These are phyloP conservation scores for Chrysanthemum lavandulifolium DNA, from an alignment of 129 eudicot species.

Conservation along the genomic window DNA sequence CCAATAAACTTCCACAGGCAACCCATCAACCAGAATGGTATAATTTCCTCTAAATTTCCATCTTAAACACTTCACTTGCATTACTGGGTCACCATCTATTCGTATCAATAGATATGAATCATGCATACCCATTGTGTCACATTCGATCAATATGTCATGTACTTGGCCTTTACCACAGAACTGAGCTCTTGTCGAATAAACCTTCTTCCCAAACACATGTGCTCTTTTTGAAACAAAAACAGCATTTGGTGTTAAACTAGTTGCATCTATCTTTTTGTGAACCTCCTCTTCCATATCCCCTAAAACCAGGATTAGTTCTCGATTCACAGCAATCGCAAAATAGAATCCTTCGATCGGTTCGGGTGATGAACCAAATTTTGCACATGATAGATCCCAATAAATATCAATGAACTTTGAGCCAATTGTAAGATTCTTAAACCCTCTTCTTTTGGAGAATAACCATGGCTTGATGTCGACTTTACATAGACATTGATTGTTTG, in stretches of 20 bases:
- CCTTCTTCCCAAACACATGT: slow-evolving; percentile 59
- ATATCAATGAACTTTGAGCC: slow-evolving; percentile 35
- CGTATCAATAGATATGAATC: slow-evolving; percentile 50
- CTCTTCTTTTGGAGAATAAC: slow-evolving; percentile 69
- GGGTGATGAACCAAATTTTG: slow-evolving; percentile 63
- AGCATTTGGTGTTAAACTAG: slow-evolving; percentile 25
- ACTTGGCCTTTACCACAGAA: slow-evolving; percentile 52
- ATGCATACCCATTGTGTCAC: slow-evolving; percentile 37
- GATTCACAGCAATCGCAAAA: slow-evolving; percentile 44
- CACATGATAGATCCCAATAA: slow-evolving; percentile 57
- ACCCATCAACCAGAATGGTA: slow-evolving; percentile 62
- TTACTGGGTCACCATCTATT: slow-evolving; percentile 45
- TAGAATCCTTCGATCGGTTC: slow-evolving; percentile 75
- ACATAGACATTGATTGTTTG: slow-evolving; percentile 38
- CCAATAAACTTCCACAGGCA: slow-evolving; percentile 71
- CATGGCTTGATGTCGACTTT: slow-evolving; percentile 67
- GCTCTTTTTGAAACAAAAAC: slow-evolving; percentile 57
- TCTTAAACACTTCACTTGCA: slow-evolving; percentile 55
- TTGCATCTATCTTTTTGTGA: slow-evolving; percentile 45
- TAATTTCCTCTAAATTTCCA: slow-evolving; percentile 79
- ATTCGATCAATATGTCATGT: slow-evolving; percentile 55
- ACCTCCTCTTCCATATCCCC: slow-evolving; percentile 57
- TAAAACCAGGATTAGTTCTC: slow-evolving; percentile 41
- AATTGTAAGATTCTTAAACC: slow-evolving; percentile 37
- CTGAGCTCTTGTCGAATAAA: slow-evolving; percentile 48